phyloP scores from a whole-genome alignment of 441 rosid species.

The Pelargonium australe region DNA sequence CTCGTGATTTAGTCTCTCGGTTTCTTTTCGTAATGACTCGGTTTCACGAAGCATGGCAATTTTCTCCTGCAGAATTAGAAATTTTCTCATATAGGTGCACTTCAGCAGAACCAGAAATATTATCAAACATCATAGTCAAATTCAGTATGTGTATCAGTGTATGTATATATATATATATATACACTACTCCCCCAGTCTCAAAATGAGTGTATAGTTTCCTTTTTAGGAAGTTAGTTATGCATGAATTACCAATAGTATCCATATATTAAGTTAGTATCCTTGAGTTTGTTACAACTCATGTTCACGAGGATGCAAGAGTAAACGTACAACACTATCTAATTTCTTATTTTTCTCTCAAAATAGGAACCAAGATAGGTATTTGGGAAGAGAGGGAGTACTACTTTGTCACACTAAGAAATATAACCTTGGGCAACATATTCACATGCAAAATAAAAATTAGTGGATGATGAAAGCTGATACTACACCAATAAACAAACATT shows the following conservation, averaged over 20 bases:
- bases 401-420: background rate
- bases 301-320: too few species aligned
- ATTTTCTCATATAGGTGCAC: background rate
- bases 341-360: too few species aligned
- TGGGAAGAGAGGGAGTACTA: background rate
- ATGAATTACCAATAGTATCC: too few species aligned
- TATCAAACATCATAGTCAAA: slow-evolving; percentile 3
- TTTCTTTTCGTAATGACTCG: slow-evolving; percentile 47
- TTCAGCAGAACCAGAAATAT: slow-evolving; percentile 4
- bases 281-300: too few species aligned
- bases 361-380: too few species aligned
- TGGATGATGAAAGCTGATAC: too few species aligned
- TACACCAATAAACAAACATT: too few species aligned
- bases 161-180: too few species aligned
- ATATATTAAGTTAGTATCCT: too few species aligned
- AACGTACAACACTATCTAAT: too few species aligned
- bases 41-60: slow-evolving; percentile 74
- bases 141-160: background rate
- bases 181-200: background rate
- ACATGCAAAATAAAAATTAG: background rate
- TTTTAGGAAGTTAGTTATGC: too few species aligned
- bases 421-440: background rate
- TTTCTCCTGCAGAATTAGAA: slow-evolving; percentile 64
- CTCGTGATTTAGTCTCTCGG: slow-evolving; percentile 44
- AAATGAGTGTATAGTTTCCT: too few species aligned